phyloP scores from a whole-genome alignment of 768 basidiomycete genomes.

The Pisolithus marmoratus region DNA sequence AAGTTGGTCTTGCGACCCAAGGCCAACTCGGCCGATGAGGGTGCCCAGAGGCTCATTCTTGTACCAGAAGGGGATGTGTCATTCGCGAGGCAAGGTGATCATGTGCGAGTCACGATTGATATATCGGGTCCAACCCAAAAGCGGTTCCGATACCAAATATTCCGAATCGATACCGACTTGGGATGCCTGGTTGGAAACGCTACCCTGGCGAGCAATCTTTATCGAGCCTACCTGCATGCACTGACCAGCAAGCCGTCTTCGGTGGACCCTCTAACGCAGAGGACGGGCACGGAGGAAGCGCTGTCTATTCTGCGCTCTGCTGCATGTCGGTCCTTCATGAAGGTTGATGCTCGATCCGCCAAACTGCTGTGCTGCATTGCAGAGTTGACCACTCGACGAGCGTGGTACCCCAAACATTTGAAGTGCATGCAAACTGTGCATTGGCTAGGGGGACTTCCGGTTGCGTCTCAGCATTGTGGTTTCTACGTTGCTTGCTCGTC shows the following conservation, averaged over 20 bases:
- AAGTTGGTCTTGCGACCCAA: constrained; percentile 32
- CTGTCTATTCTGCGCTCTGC: constrained; percentile 31
- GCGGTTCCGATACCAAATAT: constrained; percentile 13
- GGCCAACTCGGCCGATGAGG: background rate
- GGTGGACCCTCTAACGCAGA: constrained; percentile 36
- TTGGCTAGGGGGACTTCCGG: constrained; percentile 20
- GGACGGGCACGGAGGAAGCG: constrained; percentile 38
- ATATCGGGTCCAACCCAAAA: background rate
- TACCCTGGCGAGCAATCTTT: constrained; percentile 20
- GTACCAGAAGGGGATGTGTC: constrained; percentile 5
- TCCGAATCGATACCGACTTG: constrained; percentile 19
- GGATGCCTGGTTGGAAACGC: constrained; percentile 19
- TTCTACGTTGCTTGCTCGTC: constrained; percentile 16
- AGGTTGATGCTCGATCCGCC: constrained; percentile 18
- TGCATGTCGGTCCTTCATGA: constrained; percentile 33
- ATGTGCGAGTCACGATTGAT: too few species aligned
- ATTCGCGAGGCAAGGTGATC: background rate
- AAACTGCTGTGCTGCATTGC: constrained; percentile 28
- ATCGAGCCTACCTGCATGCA: constrained; percentile 37
- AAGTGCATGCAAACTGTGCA: constrained; percentile 31
- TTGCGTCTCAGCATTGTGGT: constrained; percentile 25
- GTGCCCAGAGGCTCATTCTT: constrained; percentile 4
- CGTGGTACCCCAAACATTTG: constrained; percentile 31
- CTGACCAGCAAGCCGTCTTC: constrained; percentile 30
- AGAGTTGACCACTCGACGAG: constrained; percentile 25